A percentile compares a stretch with the other conserved stretches of the same genome.
These are phyloP conservation scores for Posidonia oceanica DNA, from an alignment of 116 monocot species.

Conservation along the genomic window DNA sequence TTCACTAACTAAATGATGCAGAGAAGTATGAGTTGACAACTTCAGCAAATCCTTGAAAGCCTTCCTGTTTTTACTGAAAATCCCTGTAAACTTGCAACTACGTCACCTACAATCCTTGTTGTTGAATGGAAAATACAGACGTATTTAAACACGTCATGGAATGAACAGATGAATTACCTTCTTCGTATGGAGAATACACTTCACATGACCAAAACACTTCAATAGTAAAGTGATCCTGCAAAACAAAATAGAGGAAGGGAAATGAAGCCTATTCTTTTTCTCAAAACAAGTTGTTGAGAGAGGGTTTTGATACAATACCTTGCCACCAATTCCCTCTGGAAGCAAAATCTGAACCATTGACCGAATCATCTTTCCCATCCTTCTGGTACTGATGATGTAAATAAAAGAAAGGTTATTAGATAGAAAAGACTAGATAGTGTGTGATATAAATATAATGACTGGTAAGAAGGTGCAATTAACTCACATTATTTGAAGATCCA, in stretches of 20 bases:
- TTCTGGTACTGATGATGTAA: not conserved
- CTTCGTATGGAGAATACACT: not conserved
- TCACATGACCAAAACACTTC: not conserved
- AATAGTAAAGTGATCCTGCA: constrained; percentile 8
- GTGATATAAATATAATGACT: not conserved
- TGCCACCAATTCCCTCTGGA: constrained; percentile 29
- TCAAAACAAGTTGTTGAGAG: not conserved
- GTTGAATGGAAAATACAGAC: too few species aligned
- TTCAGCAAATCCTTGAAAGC: not conserved
- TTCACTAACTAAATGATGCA: not conserved
- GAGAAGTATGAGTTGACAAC: too few species aligned
- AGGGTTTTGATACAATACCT: constrained; percentile 1
- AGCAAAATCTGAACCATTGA: constrained; percentile 10
- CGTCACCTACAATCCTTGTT: too few species aligned
- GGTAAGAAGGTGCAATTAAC: not conserved
- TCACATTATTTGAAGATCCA: constrained; percentile 1
- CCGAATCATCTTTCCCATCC: constrained; percentile 15
- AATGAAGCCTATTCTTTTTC: not conserved
- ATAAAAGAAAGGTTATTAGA: too few species aligned
- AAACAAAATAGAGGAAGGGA: not conserved
- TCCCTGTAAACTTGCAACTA: not conserved
- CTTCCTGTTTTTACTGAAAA: not conserved
- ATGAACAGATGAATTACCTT: not conserved
- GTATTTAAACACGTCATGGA: too few species aligned
- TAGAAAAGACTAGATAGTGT: too few species aligned